Evolutionary conservation across 352 stramenopile genomes (phyloP), one percentile per base, ranked within the genome.

Genomic region (Globisporangium acanthophoron): DNA sequence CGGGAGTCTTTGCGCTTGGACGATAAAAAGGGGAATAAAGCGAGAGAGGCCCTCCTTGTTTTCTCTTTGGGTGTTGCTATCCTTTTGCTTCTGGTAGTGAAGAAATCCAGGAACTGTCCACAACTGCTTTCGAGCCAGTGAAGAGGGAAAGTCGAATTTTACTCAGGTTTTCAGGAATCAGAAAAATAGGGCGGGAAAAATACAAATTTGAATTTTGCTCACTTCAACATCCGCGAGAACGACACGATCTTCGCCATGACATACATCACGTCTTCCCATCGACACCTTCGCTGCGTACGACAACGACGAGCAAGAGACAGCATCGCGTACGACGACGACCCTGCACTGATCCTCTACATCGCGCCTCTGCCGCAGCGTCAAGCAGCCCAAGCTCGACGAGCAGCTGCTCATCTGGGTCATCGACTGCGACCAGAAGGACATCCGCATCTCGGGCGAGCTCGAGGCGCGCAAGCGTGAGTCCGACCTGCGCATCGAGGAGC

Each of bases 361-460:
- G 24, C 24, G 24, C 24, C 0, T 27, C 24, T 27, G 59, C 35
- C 59, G 59, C n/a, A 58, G 59, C 45, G 54, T 59, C 35, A 59
- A 60, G 52, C 43, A 51, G n/a, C 59, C 59, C 12, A 65, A 65
- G 59, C 59, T 65, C 13, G 59, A 65, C 46, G 59, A 65, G 20
- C 44, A 60, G 59, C 59, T 65, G 5, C 44, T 65, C 24, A 56
- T 49, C n/a, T 65, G 59, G 59, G 59, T 65, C 21, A 52, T 56
- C 27, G 59, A 65, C 46, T 65, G 59, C 46, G 59, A 65, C 35
- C 46, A 45, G 52, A 46, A 49, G 35, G 59, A 65, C 37, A 59
- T 60, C 21, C 59, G 52, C 51, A 65, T 65, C 59, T 65, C 59
- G 5, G 59, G 59, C n/a, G 59, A 62, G 40, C 57, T 62, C 57